phyloP scores from a whole-genome alignment of 164 flowering plant genomes.

The Hamamelis virginiana region DNA sequence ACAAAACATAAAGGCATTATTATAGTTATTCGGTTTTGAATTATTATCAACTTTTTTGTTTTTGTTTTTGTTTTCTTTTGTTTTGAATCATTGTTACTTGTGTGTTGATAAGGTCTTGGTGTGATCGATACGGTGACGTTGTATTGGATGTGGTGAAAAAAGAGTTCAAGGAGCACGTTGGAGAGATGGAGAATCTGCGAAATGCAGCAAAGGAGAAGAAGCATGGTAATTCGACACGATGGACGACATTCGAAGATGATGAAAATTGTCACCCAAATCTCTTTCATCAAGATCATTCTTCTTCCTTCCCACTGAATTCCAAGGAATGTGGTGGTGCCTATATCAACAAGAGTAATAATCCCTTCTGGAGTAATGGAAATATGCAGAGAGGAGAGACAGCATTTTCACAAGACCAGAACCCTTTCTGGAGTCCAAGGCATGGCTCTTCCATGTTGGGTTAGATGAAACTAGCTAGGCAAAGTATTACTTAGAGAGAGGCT shows the following conservation, averaged over 20 bases:
- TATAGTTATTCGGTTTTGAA: too few relatives aligned
- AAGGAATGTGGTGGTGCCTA: conserved; percentile 2
- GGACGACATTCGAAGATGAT: conserved; percentile 71
- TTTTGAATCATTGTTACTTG: background rate
- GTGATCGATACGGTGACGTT: conserved; percentile 71
- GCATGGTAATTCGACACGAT: conserved; percentile 28
- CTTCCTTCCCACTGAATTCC: too few relatives aligned
- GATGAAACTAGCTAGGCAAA: background rate
- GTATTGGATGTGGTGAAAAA: conserved; percentile 80
- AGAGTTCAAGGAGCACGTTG: conserved; percentile 81
- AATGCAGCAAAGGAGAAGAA: conserved; percentile 39
- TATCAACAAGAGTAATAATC: conserved; percentile 20
- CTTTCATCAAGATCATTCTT: conserved; percentile 22
- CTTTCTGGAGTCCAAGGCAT: conserved; percentile 38
- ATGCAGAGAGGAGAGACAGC: conserved; percentile 27
- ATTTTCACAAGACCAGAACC: conserved; percentile 34
- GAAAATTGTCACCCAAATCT: conserved; percentile 72
- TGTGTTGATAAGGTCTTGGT: conserved; percentile 52
- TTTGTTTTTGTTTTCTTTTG: too few relatives aligned
- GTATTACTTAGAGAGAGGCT: too few relatives aligned
- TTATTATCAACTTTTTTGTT: too few relatives aligned
- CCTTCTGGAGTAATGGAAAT: conserved; percentile 17
- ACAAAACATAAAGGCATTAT: too few relatives aligned
- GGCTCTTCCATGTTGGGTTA: conserved; percentile 16
- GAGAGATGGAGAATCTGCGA: conserved; percentile 56